Evolutionary conservation across 2,329 filamentous ascomycete species (phyloP), one percentile per base, ranked within the genome.

Genomic region (Pseudohalonectria lignicola): DNA sequence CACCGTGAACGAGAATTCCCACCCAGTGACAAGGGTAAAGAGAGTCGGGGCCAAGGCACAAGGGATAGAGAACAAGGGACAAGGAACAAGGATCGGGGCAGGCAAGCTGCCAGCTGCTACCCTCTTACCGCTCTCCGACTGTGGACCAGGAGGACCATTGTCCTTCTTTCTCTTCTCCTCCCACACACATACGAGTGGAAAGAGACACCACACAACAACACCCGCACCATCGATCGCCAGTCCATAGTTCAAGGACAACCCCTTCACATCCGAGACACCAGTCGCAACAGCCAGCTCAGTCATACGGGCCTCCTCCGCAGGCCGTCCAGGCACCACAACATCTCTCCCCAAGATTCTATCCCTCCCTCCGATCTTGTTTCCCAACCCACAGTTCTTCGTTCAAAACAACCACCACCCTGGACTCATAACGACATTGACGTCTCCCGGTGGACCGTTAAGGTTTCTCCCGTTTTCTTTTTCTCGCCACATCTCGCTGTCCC

Each of bases 221-320:
- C 25, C 30, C 39, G 33, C 37, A n/a, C n/a, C n/a, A n/a, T n/a
- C n/a, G n/a, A n/a, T n/a, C n/a, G n/a, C n/a, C n/a, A n/a, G n/a
- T n/a, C n/a, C n/a, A n/a, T n/a, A n/a, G n/a, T 32, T 37, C 33
- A 49, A 13, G 19, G 18, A 11, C 25, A 37, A 36, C 37, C 45
- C 51, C 43, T 49, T 51, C 51, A 49, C 46, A 45, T 52, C 55
- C 53, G 56, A 63, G 55, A 63, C 60, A 56, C 53, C 51, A 55
- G 49, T 53, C 56, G 60, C 57, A 57, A 59, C 59, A 58, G 46
- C 52, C n/a, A n/a, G n/a, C n/a, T n/a, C n/a, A n/a, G n/a, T n/a
- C n/a, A n/a, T n/a, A n/a, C n/a, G n/a, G n/a, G n/a, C n/a, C n/a
- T n/a, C n/a, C n/a, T n/a, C n/a, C n/a, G n/a, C n/a, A n/a, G n/a